phyloP scores from a whole-genome alignment of 208 protist genomes.

The Borovskyia barvae region DNA sequence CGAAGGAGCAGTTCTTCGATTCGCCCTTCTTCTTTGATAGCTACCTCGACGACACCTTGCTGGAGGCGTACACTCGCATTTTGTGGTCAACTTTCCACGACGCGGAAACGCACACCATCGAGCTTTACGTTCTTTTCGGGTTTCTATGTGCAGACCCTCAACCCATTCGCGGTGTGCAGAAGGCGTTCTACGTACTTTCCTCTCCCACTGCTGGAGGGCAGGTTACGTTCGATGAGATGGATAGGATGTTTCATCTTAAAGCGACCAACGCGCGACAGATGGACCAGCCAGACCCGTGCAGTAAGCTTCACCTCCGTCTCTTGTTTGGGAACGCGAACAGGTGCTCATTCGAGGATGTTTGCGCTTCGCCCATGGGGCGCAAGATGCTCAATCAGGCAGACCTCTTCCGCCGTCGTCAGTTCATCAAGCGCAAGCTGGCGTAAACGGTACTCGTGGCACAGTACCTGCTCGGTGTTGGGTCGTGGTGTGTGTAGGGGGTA shows the following conservation, averaged over 20 bases:
- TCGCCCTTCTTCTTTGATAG: conserved; percentile 66
- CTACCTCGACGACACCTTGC: conserved; percentile 38
- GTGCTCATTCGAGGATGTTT: conserved; percentile 63
- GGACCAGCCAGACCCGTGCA: conserved; percentile 58
- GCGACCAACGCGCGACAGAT: conserved; percentile 56
- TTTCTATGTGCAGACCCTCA: conserved; percentile 82
- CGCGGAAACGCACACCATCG: conserved; percentile 28
- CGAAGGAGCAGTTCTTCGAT: conserved; percentile 51
- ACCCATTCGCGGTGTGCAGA: conserved; percentile 80
- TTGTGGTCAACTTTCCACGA: conserved; percentile 77
- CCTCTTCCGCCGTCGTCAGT: conserved; percentile 67
- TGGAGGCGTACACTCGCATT: conserved; percentile 53
- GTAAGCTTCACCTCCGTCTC: conserved; percentile 43
- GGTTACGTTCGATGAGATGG: conserved; percentile 22
- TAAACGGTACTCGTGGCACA: neutral
- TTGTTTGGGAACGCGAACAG: conserved; percentile 37
- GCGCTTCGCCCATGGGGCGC: conserved; percentile 60
- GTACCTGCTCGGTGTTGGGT: neutral
- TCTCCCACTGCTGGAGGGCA: conserved; percentile 10
- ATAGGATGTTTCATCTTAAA: conserved; percentile 45
- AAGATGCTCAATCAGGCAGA: conserved; percentile 77
- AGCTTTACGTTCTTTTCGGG: conserved; percentile 51
- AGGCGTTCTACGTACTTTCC: conserved; percentile 74
- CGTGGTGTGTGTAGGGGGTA: conserved; percentile 3
- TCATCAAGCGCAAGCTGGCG: conserved; percentile 37